Evolutionary conservation across 768 basidiomycete genomes (phyloP), one percentile per base, ranked within the genome.

Genomic region (Phylloporus arenicola): DNA sequence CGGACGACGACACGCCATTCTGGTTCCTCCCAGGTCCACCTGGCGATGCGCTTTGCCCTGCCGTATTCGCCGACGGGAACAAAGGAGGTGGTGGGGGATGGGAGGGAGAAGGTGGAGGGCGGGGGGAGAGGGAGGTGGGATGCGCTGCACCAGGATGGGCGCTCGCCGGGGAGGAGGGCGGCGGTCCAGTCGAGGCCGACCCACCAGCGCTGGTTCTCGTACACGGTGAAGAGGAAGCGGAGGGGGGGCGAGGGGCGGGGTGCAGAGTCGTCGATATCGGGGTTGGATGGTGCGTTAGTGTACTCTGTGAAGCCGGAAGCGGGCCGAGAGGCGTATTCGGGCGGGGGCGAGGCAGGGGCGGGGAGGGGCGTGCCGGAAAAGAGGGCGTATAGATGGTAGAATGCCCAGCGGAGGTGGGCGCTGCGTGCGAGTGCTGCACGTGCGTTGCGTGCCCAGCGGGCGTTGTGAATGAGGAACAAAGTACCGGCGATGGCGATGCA

Each of bases 181-280:
- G 89, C 87, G 2, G 93, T 95, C 90, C 90, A 97, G 69, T 96
- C 93, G 39, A 97, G 79, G 12, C 88, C 92, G 81, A 97, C 82
- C 93, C 93, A 97, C 93, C 93, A 95, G 6, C 93, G 79, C 69
- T 96, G 92, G 68, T 95, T 95, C 68, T 96, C 92, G 63, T 90
- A 85, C 11, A 94, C 70, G n/a, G 86, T 90, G 62, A 94, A 94
- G 42, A 88, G 76, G 72, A 94, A 93, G 19, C 86, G 82, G 29
- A 86, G 68, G 16, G 65, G 61, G 0, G 66, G 57, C 1, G 60
- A 68, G 4, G 66, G 57, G 22, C 44, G 56, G 0, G 56, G 65
- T 14, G 55, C 29, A 8, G 60, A 51, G 41, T 57, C 60, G 4
- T 45, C 42, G n/a, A 27, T 12, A 6, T 53, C 54, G n/a, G 30